Conservation (phyloP, 768 basidiomycete species). For the Pisolithus tinctorius region DNA sequence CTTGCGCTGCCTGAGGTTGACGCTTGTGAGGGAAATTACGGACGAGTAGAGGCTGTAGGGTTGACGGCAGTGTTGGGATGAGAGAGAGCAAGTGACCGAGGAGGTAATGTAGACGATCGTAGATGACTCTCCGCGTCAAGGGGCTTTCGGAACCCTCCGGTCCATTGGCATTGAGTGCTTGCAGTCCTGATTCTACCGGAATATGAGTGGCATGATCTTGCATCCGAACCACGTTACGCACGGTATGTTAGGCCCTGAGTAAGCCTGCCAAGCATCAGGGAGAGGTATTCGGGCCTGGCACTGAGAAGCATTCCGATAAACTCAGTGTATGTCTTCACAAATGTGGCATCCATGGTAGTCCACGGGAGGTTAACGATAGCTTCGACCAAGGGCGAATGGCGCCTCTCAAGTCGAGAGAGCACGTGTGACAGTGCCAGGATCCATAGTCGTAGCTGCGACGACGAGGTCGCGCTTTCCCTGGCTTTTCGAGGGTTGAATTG, state of each 20-base stretch:
- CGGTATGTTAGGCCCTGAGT: slow-evolving; percentile 86
- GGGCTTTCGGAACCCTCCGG: slow-evolving; percentile 63
- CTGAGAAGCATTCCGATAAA: slow-evolving; percentile 91
- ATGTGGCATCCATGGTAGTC: slow-evolving; percentile 80
- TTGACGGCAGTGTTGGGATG: slow-evolving; percentile 85
- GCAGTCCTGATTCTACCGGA: slow-evolving; percentile 60
- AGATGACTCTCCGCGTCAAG: slow-evolving; percentile 75
- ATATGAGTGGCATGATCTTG: slow-evolving; percentile 4
- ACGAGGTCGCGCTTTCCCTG: slow-evolving; percentile 23
- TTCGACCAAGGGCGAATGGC: slow-evolving; percentile 74
- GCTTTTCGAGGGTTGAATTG: slow-evolving; percentile 65
- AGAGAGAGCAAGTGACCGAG: slow-evolving; percentile 83
- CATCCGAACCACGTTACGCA: slow-evolving; percentile 35
- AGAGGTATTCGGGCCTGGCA: slow-evolving; percentile 87
- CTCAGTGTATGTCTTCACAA: slow-evolving; percentile 83
- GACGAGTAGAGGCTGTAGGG: slow-evolving; percentile 78
- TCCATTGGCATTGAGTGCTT: slow-evolving; percentile 48
- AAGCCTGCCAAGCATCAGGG: slow-evolving; percentile 73
- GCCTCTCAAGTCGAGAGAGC: slow-evolving; percentile 80
- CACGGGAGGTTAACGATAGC: slow-evolving; percentile 86
- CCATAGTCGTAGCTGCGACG: slow-evolving; percentile 67
- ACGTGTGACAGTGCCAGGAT: slow-evolving; percentile 85
- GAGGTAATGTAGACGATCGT: slow-evolving; percentile 81
- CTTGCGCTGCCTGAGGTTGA: slow-evolving; percentile 69
- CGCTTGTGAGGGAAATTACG: slow-evolving; percentile 92